Conservation (phyloP, 352 stramenopile genomes). For the Phytophthora sansomeana region DNA sequence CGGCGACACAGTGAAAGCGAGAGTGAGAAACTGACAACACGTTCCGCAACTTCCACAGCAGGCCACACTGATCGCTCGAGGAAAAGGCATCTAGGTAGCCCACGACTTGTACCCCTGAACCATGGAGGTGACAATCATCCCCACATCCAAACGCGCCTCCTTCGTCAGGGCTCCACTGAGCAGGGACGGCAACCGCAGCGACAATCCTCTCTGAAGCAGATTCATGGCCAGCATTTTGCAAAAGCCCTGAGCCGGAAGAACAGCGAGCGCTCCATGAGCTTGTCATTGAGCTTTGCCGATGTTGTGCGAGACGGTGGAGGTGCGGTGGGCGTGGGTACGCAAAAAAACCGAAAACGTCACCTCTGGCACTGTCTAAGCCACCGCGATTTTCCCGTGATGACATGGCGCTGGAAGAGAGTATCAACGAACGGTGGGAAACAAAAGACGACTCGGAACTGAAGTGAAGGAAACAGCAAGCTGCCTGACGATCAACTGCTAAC, state of each 20-base stretch:
- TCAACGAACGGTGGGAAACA: constrained; percentile 76
- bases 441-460: constrained; percentile 77
- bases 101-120: constrained; percentile 46
- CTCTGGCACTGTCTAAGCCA: constrained; percentile 46
- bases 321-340: constrained; percentile 2
- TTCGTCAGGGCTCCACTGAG: constrained; percentile 30
- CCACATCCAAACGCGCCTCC: constrained; percentile 11
- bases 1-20: constrained; percentile 77
- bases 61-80: constrained; percentile 58
- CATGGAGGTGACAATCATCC: constrained; percentile 20
- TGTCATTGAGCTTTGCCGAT: constrained; percentile 89
- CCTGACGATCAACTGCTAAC: constrained; percentile 18
- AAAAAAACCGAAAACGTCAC: constrained; percentile 54
- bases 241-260: constrained; percentile 58
- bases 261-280: constrained; percentile 83
- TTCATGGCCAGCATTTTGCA: constrained; percentile 31
- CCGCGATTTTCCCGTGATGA: constrained; percentile 64
- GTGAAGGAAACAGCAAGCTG: constrained; percentile 27
- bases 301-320: constrained; percentile 74
- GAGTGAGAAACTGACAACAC: constrained; percentile 71
- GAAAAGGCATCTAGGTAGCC: constrained; percentile 49
- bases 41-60: constrained; percentile 54
- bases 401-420: constrained; percentile 60
- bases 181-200: constrained; percentile 15
- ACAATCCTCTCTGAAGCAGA: constrained; percentile 35